Conservation (phyloP, 345 rosid species). For the Passiflora organensis region DNA sequence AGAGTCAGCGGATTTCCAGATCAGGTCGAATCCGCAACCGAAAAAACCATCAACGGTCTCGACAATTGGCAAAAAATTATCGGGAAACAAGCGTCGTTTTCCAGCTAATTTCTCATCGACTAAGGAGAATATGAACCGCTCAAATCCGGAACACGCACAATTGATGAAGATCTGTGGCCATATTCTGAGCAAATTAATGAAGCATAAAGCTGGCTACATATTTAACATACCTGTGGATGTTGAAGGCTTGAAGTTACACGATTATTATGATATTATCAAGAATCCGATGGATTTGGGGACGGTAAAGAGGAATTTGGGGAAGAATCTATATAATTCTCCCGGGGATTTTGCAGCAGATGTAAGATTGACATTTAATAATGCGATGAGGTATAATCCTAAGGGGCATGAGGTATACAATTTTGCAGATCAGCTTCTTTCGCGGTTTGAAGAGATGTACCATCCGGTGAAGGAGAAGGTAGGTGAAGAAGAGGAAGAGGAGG, state of each 20-base stretch:
- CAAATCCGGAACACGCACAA: constrained; percentile 34
- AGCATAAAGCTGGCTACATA: constrained; percentile 53
- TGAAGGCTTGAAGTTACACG: constrained; percentile 51
- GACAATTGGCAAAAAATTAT: constrained; percentile 26
- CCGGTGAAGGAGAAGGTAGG: constrained; percentile 37
- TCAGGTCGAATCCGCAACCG: constrained; percentile 37
- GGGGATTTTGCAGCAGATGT: constrained; percentile 62
- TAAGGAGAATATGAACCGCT: constrained; percentile 25
- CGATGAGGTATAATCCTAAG: constrained; percentile 67
- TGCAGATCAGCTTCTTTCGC: constrained; percentile 47
- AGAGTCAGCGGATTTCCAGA: constrained; percentile 32
- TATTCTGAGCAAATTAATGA: constrained; percentile 68
- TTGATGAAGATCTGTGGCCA: constrained; percentile 48
- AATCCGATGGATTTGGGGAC: constrained; percentile 83
- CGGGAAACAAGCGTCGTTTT: constrained; percentile 49
- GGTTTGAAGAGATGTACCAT: constrained; percentile 45
- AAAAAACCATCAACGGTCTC: constrained; percentile 12
- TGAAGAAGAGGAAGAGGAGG: constrained; percentile 22
- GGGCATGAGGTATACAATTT: constrained; percentile 55
- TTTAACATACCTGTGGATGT: constrained; percentile 66
- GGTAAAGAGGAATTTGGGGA: constrained; percentile 44
- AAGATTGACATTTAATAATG: constrained; percentile 66
- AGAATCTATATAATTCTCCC: constrained; percentile 48
- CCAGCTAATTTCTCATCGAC: constrained; percentile 4
- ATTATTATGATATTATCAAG: constrained; percentile 54